A percentile compares a stretch with the other conserved stretches of the same genome.
Conservation (phyloP, 352 stramenopile species). For the Blastocystis sp. region DNA sequence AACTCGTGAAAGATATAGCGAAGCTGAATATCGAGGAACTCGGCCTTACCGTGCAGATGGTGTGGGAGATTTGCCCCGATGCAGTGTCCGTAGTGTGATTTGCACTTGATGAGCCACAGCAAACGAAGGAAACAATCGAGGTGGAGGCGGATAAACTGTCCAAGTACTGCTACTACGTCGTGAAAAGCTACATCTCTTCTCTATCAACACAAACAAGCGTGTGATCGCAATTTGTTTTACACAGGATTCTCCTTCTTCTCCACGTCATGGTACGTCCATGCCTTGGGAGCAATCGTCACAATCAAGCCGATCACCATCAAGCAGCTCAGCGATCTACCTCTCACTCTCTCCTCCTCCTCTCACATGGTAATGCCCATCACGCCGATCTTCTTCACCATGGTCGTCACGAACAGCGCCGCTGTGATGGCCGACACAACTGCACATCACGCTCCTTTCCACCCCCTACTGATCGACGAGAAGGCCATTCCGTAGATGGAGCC, state of each 20-base stretch:
- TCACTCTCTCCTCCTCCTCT: background rate
- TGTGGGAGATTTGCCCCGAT: slow-evolving; percentile 67
- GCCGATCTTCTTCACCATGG: slow-evolving; percentile 46
- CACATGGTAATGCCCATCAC: slow-evolving; percentile 59
- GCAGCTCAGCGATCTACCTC: slow-evolving; percentile 1
- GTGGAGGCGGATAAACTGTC: slow-evolving; percentile 30
- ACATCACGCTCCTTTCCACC: background rate
- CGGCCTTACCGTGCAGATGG: slow-evolving; percentile 15
- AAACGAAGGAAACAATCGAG: slow-evolving; percentile 40
- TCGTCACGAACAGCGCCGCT: slow-evolving; percentile 31
- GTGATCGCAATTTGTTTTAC: background rate
- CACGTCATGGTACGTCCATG: slow-evolving; percentile 25
- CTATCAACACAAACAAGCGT: background rate
- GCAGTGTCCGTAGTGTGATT: slow-evolving; percentile 21
- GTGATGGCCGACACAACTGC: slow-evolving; percentile 46
- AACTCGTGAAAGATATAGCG: slow-evolving; percentile 18
- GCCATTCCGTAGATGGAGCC: slow-evolving; percentile 60
- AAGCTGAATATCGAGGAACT: background rate
- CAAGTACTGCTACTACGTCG: slow-evolving; percentile 64
- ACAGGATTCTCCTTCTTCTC: background rate
- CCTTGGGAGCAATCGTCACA: slow-evolving; percentile 25
- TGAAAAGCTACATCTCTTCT: background rate
- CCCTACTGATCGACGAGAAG: slow-evolving; percentile 51
- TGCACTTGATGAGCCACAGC: background rate
- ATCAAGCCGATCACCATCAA: slow-evolving; percentile 18